Evolutionary conservation across 108 stramenopile genomes (phyloP), one percentile per base, ranked within the genome.

Genomic region (Epithemia pelagica): DNA sequence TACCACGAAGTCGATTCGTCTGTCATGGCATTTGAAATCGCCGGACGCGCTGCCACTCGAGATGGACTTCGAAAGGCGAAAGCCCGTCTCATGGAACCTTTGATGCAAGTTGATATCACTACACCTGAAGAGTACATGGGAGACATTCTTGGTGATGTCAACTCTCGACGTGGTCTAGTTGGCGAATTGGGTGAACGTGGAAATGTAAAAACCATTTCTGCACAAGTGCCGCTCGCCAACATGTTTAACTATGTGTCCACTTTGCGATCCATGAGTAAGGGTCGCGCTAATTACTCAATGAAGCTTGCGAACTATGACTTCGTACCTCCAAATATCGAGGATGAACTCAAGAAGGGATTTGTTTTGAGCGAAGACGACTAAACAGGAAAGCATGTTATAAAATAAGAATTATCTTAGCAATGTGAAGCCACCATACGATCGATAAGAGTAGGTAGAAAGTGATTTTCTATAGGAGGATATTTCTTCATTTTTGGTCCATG

Each of bases 51-150:
- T 24, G 94, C 95, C 54, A 82, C 91, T 25, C 80, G 97, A 57
- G 95, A 98, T 72, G 97, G 97, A 54, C 78, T 99, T 30, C 72
- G 94, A 77, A 97, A 97, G 91, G 95, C 91, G 46, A 94, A 94
- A 78, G 85, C 96, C 2, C 82, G 95, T 66, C 94, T 99, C 55
- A 96, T 96, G 96, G 98, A 99, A 78, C 98, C 98, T 54, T 79
- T 99, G 63, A 99, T 99, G 98, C 73, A 96, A 77, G 97, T 99
- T 71, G 98, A 99, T 82, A 81, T 99, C 18, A 82, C 92, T 59
- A 95, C 94, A 8, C 98, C 98, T 10, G 98, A 99, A 79, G 96
- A 97, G 64, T 97, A 96, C 91, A 94, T 99, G 93, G 98, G 98
- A 55, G 98, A 99, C 70, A 82, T 99, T 62, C 76, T 99, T 61